Conservation (phyloP, 2,329 filamentous ascomycete genomes). For the Aureobasidium leucospermi region DNA sequence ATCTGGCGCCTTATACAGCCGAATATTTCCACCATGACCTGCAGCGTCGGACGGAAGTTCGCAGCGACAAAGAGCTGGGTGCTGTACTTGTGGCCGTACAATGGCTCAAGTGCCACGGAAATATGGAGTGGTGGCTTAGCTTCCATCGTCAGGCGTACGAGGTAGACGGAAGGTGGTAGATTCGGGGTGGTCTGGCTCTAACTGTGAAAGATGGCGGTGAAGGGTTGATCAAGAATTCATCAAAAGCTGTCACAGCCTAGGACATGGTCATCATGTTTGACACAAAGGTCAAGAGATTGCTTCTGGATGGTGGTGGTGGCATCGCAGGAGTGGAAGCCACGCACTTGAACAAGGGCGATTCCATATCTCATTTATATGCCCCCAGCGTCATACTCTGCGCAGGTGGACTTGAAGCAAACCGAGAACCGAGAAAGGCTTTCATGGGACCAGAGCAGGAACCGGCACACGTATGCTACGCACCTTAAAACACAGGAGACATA, state of each 20-base stretch:
- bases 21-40: conserved; percentile 51
- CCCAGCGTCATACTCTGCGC: conserved; percentile 46
- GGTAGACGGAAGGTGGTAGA: conserved; percentile 53
- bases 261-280: conserved; percentile 42
- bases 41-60: conserved; percentile 47
- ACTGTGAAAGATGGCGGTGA: conserved; percentile 54
- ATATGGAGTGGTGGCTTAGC: conserved; percentile 39
- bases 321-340: conserved; percentile 30
- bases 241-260: conserved; percentile 34
- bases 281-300: conserved; percentile 38
- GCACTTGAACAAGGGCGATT: background rate
- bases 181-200: conserved; percentile 60
- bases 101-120: conserved; percentile 35
- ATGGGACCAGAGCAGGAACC: conserved; percentile 56
- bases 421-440: conserved; percentile 48
- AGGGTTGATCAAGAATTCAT: conserved; percentile 47
- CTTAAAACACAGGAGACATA: conserved; percentile 56
- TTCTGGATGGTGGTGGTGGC: conserved; percentile 27
- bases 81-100: conserved; percentile 38
- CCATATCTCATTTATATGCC: conserved; percentile 12
- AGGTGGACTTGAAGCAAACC: conserved; percentile 58
- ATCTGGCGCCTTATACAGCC: conserved; percentile 50
- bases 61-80: conserved; percentile 45
- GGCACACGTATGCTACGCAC: conserved; percentile 55
- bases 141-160: conserved; percentile 53